Evolutionary conservation across 1,284 basidiomycete genomes (phyloP).

Genomic region (Tilletia caries): DNA sequence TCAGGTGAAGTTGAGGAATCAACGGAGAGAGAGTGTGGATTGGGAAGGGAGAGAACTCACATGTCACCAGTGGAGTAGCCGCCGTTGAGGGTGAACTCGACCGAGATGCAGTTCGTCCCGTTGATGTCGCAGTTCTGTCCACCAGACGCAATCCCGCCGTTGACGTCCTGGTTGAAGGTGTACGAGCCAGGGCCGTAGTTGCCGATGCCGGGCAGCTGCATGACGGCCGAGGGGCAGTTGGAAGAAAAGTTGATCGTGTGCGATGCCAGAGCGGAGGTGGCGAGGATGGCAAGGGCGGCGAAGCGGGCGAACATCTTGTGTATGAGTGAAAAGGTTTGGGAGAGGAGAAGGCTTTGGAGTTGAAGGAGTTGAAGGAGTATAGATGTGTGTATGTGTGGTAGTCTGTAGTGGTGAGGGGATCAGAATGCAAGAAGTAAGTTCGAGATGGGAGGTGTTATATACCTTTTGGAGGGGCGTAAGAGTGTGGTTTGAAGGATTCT

Average conservation of each 20-base stretch:
- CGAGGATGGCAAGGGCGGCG: conserved; percentile 3
- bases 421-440: not conserved
- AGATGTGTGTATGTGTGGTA: too few species aligned
- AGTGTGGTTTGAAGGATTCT: too few species aligned
- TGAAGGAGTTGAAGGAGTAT: too few species aligned
- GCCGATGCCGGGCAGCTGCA: conserved; percentile 18
- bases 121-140: conserved; percentile 9
- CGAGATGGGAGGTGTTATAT: not conserved
- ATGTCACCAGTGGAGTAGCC: conserved; percentile 19
- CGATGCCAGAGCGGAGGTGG: conserved; percentile 4
- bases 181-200: conserved; percentile 17
- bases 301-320: conserved; percentile 5
- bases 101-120: conserved; percentile 14
- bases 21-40: too few species aligned
- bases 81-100: conserved; percentile 21
- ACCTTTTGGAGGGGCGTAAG: too few species aligned
- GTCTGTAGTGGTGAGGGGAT: not conserved
- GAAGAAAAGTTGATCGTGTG: conserved; percentile 13
- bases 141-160: conserved; percentile 20
- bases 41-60: conserved; percentile 10
- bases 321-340: not conserved
- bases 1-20: too few species aligned
- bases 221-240: conserved; percentile 10
- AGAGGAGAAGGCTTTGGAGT: not conserved
- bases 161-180: conserved; percentile 17